Evolutionary conservation across 371 early-diverging fungal genomes (phyloP).

Genomic region (Circinella minor): DNA sequence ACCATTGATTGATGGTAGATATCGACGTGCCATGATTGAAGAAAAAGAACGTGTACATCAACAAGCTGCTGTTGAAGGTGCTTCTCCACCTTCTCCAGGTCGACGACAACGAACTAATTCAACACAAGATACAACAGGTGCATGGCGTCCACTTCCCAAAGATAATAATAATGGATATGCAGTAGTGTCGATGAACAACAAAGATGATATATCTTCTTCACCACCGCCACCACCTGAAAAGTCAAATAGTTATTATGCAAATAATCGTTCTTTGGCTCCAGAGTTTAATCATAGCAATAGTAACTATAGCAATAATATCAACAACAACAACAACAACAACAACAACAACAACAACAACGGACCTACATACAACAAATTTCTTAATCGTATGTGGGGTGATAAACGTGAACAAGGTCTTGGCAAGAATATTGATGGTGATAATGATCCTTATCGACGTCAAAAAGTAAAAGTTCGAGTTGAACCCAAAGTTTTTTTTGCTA

Average conservation of each 20-base stretch:
- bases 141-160: conserved; percentile 1
- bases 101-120: conserved; percentile 8
- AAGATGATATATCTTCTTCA: background rate
- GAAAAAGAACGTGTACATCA: conserved; percentile 29
- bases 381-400: conserved; percentile 13
- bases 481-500: conserved; percentile 99
- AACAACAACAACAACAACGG: conserved; percentile 6
- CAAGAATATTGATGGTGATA: conserved; percentile 14
- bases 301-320: conserved; percentile 1
- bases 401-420: conserved; percentile 2
- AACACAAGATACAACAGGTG: conserved; percentile 4
- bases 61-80: conserved; percentile 24
- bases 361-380: background rate
- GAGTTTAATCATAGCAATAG: background rate
- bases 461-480: conserved; percentile 79
- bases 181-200: background rate
- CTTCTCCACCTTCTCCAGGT: background rate
- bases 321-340: background rate
- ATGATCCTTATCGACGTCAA: conserved; percentile 29
- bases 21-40: conserved; percentile 37
- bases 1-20: conserved; percentile 44
- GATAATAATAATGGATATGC: background rate
- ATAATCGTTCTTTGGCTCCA: background rate
- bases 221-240: conserved; percentile 14
- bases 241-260: conserved; percentile 1